Evolutionary conservation across 164 flowering plant genomes (phyloP).

Genomic region (Amborella trichopoda): DNA sequence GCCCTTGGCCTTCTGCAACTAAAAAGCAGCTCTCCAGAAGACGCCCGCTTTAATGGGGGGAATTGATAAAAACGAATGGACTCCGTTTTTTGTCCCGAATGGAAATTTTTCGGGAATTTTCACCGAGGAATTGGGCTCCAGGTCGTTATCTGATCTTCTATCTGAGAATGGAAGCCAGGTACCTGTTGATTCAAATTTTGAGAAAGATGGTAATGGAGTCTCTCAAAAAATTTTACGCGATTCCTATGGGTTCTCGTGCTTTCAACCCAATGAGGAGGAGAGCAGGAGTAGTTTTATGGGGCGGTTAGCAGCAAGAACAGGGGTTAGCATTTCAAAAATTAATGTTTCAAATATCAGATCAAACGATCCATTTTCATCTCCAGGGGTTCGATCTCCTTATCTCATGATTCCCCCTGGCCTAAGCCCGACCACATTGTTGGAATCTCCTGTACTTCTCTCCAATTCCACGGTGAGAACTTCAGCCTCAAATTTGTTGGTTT

Average conservation of each 20-base stretch:
- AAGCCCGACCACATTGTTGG: slow-evolving; percentile 74
- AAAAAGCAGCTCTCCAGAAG: too few relatives aligned
- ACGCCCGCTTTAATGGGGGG: too few relatives aligned
- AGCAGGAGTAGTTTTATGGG: too few relatives aligned
- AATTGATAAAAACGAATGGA: too few relatives aligned
- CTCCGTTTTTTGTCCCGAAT: too few relatives aligned
- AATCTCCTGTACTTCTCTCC: slow-evolving; percentile 82
- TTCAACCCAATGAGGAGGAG: too few relatives aligned
- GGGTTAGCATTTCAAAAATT: slow-evolving; percentile 65
- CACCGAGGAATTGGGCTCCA: slow-evolving; percentile 27
- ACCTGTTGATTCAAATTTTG: too few relatives aligned
- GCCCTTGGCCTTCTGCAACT: too few relatives aligned
- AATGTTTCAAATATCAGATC: slow-evolving; percentile 55
- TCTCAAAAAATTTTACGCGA: too few relatives aligned
- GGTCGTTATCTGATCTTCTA: slow-evolving; percentile 14
- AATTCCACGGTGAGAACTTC: slow-evolving; percentile 56
- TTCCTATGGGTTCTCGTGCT: too few relatives aligned
- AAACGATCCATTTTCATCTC: slow-evolving; percentile 21
- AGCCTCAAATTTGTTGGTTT: not conserved
- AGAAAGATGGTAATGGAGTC: too few relatives aligned
- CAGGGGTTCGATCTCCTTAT: slow-evolving; percentile 49
- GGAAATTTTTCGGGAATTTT: too few relatives aligned
- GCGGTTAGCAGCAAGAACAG: slow-evolving; percentile 81
- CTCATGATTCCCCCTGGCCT: slow-evolving; percentile 78
- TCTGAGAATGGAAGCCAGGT: slow-evolving; percentile 15